phyloP scores from a whole-genome alignment of 495 filamentous ascomycete species.

The Penicillium soppii region DNA sequence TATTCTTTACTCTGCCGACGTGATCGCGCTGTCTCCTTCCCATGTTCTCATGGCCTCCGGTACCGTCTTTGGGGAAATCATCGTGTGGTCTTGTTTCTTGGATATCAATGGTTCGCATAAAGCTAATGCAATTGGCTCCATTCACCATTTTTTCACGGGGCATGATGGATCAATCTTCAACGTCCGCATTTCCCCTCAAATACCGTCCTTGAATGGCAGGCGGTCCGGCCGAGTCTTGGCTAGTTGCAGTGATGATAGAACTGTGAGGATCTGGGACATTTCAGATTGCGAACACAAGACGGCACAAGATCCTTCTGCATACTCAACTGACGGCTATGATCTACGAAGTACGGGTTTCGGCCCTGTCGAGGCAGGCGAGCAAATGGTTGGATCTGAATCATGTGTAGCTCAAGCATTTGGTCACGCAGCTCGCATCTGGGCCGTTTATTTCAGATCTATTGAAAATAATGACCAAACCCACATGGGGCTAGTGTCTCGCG shows the following conservation, averaged over 20 bases:
- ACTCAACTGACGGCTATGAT: conserved; percentile 45
- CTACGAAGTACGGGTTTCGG: conserved; percentile 46
- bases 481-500: conserved; percentile 64
- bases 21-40: conserved; percentile 55
- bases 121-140: conserved; percentile 25
- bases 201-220: conserved; percentile 37
- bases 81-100: conserved; percentile 76
- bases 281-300: conserved; percentile 43
- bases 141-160: conserved; percentile 75
- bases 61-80: conserved; percentile 89
- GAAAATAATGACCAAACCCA: conserved; percentile 16
- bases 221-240: conserved; percentile 61
- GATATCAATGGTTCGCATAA: conserved; percentile 2
- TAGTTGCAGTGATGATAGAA: conserved; percentile 95
- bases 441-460: conserved; percentile 60
- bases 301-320: conserved; percentile 32
- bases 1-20: conserved; percentile 82
- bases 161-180: conserved; percentile 96
- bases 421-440: conserved; percentile 88
- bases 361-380: conserved; percentile 11
- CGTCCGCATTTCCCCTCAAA: conserved; percentile 67
- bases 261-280: conserved; percentile 87
- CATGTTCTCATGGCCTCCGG: conserved; percentile 77
- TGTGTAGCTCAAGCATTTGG: conserved; percentile 71
- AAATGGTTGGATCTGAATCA: conserved; percentile 31